Evolutionary conservation across 768 basidiomycete genomes (phyloP), one percentile per base, ranked within the genome.

Genomic region (Boletus pseudopeckii): DNA sequence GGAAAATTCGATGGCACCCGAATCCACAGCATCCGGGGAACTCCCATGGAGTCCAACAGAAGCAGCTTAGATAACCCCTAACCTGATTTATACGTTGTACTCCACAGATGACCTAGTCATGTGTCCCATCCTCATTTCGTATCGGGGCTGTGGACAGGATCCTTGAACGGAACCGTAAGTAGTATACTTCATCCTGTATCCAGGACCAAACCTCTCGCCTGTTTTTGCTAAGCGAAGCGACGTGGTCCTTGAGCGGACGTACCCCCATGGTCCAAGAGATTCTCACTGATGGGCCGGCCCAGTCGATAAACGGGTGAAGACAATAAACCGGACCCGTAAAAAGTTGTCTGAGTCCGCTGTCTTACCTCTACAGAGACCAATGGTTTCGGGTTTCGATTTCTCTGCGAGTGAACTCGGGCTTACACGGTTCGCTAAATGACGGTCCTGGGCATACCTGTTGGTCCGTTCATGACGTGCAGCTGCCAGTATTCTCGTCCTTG

Each of bases 41-140:
- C 41, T 49, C 20, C 44, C 45, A 20, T 26, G 24, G 33, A 8
- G 49, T 44, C 57, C 50, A 36, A 39, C 32, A 58, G 52, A 58
- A 56, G 57, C 45, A 52, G 13, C 1, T 38, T 4, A 34, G 39
- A 46, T 55, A 45, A 24, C 45, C 24, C 47, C 46, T 37, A 26
- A 44, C 47, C 46, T 37, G 34, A 45, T 7, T 10, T 9, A 1
- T 34, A 17, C 26, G 14, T 7, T 22, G 24, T n/a, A 28, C n/a
- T 44, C 11, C 26, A 8, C 7, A 22, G 4, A 15, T 22, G 20
- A 13, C 40, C n/a, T n/a, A 1, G 10, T 5, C 18, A 20, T 8
- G 3, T 4, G 28, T 18, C n/a, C 28, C 44, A 14, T 28, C 28
- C 28, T 13, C 10, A 41, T 28, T 28, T 28, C 28, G 17, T 10